These are phyloP conservation scores for Trichoderma asperelloides DNA, from an alignment of 495 filamentous ascomycete genomes.

Conservation along the genomic window DNA sequence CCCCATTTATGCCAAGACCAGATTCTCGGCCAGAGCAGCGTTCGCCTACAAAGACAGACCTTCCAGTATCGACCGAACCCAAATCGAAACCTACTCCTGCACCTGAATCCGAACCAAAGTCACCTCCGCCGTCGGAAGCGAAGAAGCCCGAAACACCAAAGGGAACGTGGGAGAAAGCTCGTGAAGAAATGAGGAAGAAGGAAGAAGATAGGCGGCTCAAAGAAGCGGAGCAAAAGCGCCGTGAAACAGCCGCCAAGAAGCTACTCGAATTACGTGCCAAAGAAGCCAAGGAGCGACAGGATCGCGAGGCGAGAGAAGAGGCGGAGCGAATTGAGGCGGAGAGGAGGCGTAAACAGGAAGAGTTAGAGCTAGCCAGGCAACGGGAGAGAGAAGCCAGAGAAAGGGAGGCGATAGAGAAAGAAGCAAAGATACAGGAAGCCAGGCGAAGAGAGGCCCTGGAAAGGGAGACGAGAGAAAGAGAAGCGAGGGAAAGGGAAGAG, in stretches of 20 bases:
- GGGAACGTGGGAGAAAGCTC: slow-evolving; percentile 59
- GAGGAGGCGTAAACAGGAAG: slow-evolving; percentile 29
- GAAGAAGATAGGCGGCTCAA: slow-evolving; percentile 52
- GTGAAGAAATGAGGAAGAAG: slow-evolving; percentile 55
- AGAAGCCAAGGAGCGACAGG: slow-evolving; percentile 49
- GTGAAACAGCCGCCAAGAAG: slow-evolving; percentile 41
- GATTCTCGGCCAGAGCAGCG: neutral
- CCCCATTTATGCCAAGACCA: neutral
- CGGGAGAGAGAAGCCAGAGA: slow-evolving; percentile 26
- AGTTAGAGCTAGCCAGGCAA: slow-evolving; percentile 21
- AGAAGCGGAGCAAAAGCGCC: slow-evolving; percentile 39
- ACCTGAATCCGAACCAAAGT: slow-evolving; percentile 24
- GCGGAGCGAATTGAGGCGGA: slow-evolving; percentile 33
- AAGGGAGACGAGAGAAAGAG: slow-evolving; percentile 28
- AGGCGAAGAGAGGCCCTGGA: slow-evolving; percentile 25
- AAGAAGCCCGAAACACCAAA: slow-evolving; percentile 26
- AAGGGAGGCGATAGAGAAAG: slow-evolving; percentile 22
- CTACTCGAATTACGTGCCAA: slow-evolving; percentile 49
- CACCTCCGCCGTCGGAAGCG: slow-evolving; percentile 20
- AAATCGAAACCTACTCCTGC: slow-evolving; percentile 20
- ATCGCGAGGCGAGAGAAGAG: slow-evolving; percentile 27
- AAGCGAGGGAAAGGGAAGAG: slow-evolving; percentile 23
- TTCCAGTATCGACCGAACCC: slow-evolving; percentile 21
- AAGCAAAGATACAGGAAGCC: slow-evolving; percentile 18
- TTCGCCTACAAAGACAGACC: slow-evolving; percentile 12